Evolutionary conservation across 2,329 filamentous ascomycete species (phyloP).

Genomic region (Blumeria graminis): DNA sequence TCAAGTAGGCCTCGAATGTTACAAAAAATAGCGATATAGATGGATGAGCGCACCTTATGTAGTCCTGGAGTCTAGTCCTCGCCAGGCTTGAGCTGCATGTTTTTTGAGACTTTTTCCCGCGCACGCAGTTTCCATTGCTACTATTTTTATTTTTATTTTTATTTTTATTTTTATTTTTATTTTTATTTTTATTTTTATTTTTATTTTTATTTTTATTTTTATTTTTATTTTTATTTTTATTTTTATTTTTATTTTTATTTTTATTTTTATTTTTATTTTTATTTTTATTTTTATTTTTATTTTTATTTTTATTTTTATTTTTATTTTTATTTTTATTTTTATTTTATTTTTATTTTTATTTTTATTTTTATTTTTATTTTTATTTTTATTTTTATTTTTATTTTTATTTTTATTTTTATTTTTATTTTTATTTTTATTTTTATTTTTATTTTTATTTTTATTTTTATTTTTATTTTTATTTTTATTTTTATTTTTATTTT

Average conservation of each 20-base stretch:
- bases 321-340: not conserved
- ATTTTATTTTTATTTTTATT: not conserved
- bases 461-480: not conserved
- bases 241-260: not conserved
- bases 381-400: not conserved
- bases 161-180: not conserved
- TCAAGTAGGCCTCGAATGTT: too few species aligned
- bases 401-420: not conserved
- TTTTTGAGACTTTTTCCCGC: too few species aligned
- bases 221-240: not conserved
- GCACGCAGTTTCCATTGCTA: too few species aligned
- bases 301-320: not conserved
- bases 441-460: not conserved
- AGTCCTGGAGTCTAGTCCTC: too few species aligned
- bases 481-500: not conserved
- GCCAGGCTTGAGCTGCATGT: too few species aligned
- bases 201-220: not conserved
- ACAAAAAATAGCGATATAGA: too few species aligned
- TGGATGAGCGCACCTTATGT: too few species aligned
- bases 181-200: not conserved
- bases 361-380: not conserved
- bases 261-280: not conserved
- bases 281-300: not conserved
- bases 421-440: not conserved
- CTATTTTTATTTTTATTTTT: not conserved